Conservation (phyloP, 768 basidiomycete species). For the Coprinopsis marcescibilis region DNA sequence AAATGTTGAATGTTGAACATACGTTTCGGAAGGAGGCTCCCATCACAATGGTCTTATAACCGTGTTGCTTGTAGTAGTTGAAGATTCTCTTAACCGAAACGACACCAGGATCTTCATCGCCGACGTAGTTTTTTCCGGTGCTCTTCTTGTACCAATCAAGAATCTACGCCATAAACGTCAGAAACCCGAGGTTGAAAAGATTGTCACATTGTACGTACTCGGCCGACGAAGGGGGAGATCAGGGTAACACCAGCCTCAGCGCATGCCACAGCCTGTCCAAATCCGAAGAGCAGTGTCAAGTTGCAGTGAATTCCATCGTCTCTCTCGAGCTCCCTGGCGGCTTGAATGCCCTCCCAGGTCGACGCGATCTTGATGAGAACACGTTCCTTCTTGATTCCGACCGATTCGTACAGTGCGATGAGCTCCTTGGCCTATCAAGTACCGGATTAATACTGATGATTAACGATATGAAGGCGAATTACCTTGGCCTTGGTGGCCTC, state of each 20-base stretch:
- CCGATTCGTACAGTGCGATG: conserved; percentile 90
- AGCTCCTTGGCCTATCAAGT: conserved; percentile 64
- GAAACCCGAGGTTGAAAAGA: conserved; percentile 8
- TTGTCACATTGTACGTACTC: conserved; percentile 49
- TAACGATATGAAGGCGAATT: not conserved
- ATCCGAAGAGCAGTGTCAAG: conserved; percentile 97
- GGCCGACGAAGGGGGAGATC: conserved; percentile 99
- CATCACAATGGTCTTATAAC: conserved; percentile 99
- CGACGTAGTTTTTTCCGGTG: conserved; percentile 82
- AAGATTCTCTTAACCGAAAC: conserved; percentile 94
- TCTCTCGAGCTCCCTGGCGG: conserved; percentile 90
- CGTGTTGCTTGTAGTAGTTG: conserved; percentile 99
- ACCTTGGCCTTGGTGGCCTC: conserved; percentile 87
- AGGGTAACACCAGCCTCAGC: conserved; percentile 97
- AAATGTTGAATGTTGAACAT: conserved; percentile 22
- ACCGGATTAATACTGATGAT: conserved; percentile 6
- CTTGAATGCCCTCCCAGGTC: conserved; percentile 99
- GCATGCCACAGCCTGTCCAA: conserved; percentile 97
- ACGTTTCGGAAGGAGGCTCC: conserved; percentile 99
- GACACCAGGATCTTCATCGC: conserved; percentile 94
- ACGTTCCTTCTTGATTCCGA: conserved; percentile 91
- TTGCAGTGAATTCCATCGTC: conserved; percentile 97
- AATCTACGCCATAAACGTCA: conserved; percentile 48
- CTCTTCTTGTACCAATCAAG: conserved; percentile 99
- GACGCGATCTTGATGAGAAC: conserved; percentile 99